Percentiles rank a stretch among this genome's conserved stretches.
phyloP scores from a whole-genome alignment of 345 rosid species.

The Gossypium sturtianum region DNA sequence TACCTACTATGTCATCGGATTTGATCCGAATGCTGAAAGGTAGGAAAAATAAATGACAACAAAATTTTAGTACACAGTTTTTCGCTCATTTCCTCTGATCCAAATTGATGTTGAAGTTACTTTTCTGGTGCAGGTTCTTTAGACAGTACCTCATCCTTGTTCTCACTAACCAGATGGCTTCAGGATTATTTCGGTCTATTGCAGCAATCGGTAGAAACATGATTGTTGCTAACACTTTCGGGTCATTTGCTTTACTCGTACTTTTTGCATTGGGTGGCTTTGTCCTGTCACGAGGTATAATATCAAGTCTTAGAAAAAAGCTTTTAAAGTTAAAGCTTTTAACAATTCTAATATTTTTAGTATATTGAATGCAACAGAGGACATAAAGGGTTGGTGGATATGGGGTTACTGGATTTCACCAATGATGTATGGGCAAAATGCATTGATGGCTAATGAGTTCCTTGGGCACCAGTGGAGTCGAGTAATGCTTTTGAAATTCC shows the following conservation, averaged over 20 bases:
- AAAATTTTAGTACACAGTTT: not conserved
- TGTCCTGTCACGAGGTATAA: conserved; percentile 48
- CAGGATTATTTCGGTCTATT: conserved; percentile 48
- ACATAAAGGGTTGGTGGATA: conserved; percentile 81
- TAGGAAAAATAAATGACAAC: conserved; percentile 11
- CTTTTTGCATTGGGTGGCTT: conserved; percentile 58
- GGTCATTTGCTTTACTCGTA: conserved; percentile 45
- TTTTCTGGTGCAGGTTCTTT: conserved; percentile 41
- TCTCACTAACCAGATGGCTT: conserved; percentile 54
- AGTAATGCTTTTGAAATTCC: conserved; percentile 30
- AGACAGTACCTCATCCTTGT: conserved; percentile 58
- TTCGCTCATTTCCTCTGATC: not conserved
- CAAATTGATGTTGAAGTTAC: not conserved
- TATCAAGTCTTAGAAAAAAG: not conserved
- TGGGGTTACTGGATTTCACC: conserved; percentile 89
- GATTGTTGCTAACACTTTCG: conserved; percentile 56
- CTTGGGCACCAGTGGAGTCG: conserved; percentile 60
- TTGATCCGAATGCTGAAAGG: conserved; percentile 72
- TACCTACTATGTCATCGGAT: conserved; percentile 69
- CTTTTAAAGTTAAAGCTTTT: not conserved
- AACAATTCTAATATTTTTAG: not conserved
- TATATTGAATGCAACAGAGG: conserved; percentile 32
- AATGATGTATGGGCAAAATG: conserved; percentile 75
- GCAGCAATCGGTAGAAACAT: conserved; percentile 58
- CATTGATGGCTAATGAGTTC: conserved; percentile 57